These are phyloP conservation scores for Teratosphaeriaceae sp. DNA, from an alignment of 2,329 filamentous ascomycete genomes.

Conservation along the genomic window DNA sequence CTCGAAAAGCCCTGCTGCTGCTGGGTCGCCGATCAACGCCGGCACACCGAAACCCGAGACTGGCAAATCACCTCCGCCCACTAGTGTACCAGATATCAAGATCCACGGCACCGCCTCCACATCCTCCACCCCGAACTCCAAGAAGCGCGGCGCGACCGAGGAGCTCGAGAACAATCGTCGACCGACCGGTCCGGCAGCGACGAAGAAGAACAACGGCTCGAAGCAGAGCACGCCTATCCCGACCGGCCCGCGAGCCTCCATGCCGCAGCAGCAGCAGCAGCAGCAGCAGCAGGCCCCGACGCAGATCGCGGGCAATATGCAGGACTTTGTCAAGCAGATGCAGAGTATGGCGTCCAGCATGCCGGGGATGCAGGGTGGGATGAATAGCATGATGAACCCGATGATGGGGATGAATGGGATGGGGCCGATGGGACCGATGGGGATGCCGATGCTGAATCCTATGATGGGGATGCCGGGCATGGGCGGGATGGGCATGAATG, in stretches of 20 bases:
- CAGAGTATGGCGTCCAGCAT: conserved; percentile 33
- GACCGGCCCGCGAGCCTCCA: conserved; percentile 20
- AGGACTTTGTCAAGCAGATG: conserved; percentile 41
- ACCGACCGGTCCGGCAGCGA: conserved; percentile 40
- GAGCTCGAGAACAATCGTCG: conserved; percentile 42
- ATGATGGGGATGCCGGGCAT: conserved; percentile 25
- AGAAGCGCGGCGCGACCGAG: conserved; percentile 80
- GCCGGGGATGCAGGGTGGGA: conserved; percentile 22
- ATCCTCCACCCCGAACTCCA: conserved; percentile 41
- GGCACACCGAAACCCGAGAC: conserved; percentile 14
- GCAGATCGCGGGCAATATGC: conserved; percentile 23
- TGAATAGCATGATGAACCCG: conserved; percentile 24
- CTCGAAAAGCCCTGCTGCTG: conserved; percentile 31
- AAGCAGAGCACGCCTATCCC: conserved; percentile 27
- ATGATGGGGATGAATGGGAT: conserved; percentile 26
- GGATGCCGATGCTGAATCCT: conserved; percentile 21
- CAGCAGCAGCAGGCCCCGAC: conserved; percentile 2
- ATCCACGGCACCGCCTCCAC: conserved; percentile 26
- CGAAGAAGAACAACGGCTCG: conserved; percentile 36
- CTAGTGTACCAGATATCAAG: conserved; percentile 19
- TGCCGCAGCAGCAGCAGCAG: conserved; percentile 8
- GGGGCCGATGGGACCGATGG: conserved; percentile 13
- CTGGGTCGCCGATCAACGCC: too few species aligned
- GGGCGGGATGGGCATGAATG: conserved; percentile 24
- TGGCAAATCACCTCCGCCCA: conserved; percentile 12